Evolutionary conservation across 1,139 yeast genomes (phyloP).

Genomic region (Blastobotrys malaysiensis): DNA sequence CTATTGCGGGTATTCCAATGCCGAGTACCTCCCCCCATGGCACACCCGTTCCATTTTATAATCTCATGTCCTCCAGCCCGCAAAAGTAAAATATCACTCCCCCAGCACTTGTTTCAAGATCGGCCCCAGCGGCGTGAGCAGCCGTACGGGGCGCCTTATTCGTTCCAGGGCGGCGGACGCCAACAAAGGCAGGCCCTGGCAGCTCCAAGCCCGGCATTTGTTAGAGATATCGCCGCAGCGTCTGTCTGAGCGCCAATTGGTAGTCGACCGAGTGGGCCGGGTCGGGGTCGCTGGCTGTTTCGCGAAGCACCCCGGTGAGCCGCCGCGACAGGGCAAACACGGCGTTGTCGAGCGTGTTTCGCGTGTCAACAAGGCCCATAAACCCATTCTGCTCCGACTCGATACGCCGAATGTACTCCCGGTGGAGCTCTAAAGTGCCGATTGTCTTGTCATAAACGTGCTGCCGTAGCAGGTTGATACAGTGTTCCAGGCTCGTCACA

Average conservation of each 20-base stretch:
- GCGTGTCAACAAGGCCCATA: constrained; percentile 20
- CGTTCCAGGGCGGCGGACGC: not conserved
- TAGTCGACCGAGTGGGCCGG: not conserved
- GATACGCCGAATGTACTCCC: constrained; percentile 21
- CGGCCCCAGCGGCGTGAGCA: not conserved
- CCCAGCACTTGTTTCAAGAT: not conserved
- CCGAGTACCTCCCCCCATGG: not conserved
- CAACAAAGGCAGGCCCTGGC: not conserved
- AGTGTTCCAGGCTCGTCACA: constrained; percentile 21
- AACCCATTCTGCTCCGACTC: constrained; percentile 23
- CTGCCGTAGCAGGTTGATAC: constrained; percentile 22
- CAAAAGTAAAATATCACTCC: not conserved
- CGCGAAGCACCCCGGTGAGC: constrained; percentile 20
- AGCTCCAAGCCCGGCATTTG: not conserved
- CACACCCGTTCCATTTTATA: not conserved
- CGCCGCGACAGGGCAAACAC: constrained; percentile 20
- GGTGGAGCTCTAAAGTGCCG: constrained; percentile 24
- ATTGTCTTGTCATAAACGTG: constrained; percentile 22
- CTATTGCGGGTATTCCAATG: too few species aligned
- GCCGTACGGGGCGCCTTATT: constrained; percentile 1
- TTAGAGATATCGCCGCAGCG: not conserved
- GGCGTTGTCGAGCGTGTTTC: constrained; percentile 22
- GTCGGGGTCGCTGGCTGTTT: constrained; percentile 1
- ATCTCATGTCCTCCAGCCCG: not conserved
- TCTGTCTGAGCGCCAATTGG: not conserved